These are phyloP conservation scores for Colletotrichum theobromicola DNA, from an alignment of 2,329 filamentous ascomycete species.

Conservation along the genomic window DNA sequence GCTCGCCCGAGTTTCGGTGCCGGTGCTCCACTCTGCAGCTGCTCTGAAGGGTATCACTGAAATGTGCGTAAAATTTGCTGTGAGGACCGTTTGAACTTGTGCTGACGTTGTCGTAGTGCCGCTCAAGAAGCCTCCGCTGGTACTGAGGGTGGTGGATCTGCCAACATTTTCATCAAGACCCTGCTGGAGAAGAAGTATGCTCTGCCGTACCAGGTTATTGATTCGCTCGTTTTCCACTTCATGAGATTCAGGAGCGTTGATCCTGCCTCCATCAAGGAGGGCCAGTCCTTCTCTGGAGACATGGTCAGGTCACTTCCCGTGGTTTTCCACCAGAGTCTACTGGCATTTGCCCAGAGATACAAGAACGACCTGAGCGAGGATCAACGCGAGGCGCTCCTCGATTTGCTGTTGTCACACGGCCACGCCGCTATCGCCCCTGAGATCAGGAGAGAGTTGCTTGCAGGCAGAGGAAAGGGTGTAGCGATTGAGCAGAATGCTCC, in stretches of 20 bases:
- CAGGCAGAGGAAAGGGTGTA: slow-evolving; percentile 84
- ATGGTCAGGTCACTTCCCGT: slow-evolving; percentile 76
- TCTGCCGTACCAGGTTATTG: slow-evolving; percentile 91
- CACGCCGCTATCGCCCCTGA: slow-evolving; percentile 91
- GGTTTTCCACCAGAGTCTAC: slow-evolving; percentile 92
- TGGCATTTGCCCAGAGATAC: slow-evolving; percentile 93
- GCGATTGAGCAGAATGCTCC: slow-evolving; percentile 62
- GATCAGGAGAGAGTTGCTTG: slow-evolving; percentile 85
- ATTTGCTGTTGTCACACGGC: slow-evolving; percentile 82
- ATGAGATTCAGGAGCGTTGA: slow-evolving; percentile 81
- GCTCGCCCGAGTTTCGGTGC: slow-evolving; percentile 82
- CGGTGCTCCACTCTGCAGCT: slow-evolving; percentile 89
- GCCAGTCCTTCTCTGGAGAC: slow-evolving; percentile 51
- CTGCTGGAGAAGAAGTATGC: slow-evolving; percentile 97
- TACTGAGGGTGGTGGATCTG: slow-evolving; percentile 86
- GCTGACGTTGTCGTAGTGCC: slow-evolving; percentile 43
- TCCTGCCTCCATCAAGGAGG: slow-evolving; percentile 57
- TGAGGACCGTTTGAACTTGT: not conserved
- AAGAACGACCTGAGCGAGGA: slow-evolving; percentile 96
- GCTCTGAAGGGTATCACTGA: slow-evolving; percentile 93
- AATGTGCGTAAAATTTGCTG: slow-evolving; percentile 50
- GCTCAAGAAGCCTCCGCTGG: slow-evolving; percentile 86
- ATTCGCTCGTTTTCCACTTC: slow-evolving; percentile 96
- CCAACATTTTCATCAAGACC: slow-evolving; percentile 93
- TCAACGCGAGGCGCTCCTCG: slow-evolving; percentile 87